Evolutionary conservation across 2,329 filamentous ascomycete genomes (phyloP).

Genomic region (Venturia oleaginea): DNA sequence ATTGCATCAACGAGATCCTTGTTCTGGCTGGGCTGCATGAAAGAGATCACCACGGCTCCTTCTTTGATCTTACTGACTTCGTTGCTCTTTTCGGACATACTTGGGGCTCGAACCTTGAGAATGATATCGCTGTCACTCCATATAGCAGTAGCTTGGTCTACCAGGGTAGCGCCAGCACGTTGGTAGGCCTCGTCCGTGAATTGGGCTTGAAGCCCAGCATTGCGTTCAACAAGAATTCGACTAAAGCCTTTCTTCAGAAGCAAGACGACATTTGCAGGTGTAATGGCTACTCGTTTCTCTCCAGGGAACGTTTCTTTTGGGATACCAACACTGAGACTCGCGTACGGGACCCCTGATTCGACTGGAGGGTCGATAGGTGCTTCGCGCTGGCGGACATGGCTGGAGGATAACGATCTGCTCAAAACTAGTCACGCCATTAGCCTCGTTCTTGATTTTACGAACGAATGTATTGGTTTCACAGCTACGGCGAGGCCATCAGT

Average conservation of each 20-base stretch:
- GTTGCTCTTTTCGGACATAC: conserved; percentile 44
- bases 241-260: conserved; percentile 79
- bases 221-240: conserved; percentile 67
- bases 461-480: background rate
- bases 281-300: conserved; percentile 76
- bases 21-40: conserved; percentile 77
- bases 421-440: background rate
- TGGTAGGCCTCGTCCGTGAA: conserved; percentile 71
- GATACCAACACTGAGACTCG: conserved; percentile 65
- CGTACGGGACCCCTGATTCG: background rate
- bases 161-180: conserved; percentile 67
- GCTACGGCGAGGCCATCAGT: background rate
- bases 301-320: conserved; percentile 69
- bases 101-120: conserved; percentile 74
- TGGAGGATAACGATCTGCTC: background rate
- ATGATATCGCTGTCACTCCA: conserved; percentile 71
- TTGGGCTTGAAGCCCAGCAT: conserved; percentile 68
- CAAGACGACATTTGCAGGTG: conserved; percentile 71
- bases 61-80: conserved; percentile 61
- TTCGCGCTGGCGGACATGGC: background rate
- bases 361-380: background rate
- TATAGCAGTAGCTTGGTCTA: conserved; percentile 53
- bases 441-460: too few species aligned
- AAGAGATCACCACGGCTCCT: conserved; percentile 68
- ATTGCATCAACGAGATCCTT: conserved; percentile 64